Evolutionary conservation across 352 stramenopile species (phyloP).

Genomic region (Phytopythium montanum): DNA sequence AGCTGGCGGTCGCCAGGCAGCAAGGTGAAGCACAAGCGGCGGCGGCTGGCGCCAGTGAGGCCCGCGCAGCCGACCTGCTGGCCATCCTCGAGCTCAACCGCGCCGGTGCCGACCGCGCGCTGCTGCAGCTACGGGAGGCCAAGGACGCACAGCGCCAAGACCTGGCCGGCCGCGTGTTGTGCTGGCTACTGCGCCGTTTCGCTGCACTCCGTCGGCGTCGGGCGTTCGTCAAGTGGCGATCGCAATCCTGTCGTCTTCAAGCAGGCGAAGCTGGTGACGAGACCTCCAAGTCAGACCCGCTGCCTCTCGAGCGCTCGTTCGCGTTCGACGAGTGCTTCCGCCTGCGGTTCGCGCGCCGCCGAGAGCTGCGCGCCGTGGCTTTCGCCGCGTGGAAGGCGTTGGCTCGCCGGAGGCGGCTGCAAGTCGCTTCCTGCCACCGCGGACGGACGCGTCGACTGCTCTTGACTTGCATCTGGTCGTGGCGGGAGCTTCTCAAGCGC

Average conservation of each 20-base stretch:
- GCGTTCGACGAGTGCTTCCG: constrained; percentile 6
- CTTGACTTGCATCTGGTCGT: not conserved
- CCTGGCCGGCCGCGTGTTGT: constrained; percentile 15
- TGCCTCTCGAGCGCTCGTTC: not conserved
- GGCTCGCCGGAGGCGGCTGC: not conserved
- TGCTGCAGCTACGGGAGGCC: constrained; percentile 24
- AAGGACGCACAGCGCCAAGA: constrained; percentile 11
- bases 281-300: not conserved
- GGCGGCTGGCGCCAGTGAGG: constrained; percentile 28
- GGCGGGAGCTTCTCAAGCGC: not conserved
- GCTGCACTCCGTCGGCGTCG: not conserved
- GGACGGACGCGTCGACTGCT: not conserved
- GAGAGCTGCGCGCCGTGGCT: not conserved
- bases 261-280: not conserved
- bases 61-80: constrained; percentile 58
- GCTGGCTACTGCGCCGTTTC: not conserved
- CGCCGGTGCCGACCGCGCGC: constrained; percentile 33
- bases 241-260: not conserved
- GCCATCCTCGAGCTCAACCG: constrained; percentile 72
- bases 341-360: constrained; percentile 1
- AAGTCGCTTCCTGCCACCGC: not conserved
- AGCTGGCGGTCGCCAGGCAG: constrained; percentile 37
- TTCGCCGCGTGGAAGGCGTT: constrained; percentile 4
- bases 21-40: constrained; percentile 32
- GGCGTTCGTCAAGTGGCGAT: not conserved